Percentiles rank a stretch among this genome's conserved stretches.
Conservation (phyloP, 208 protist genomes). For the Crithidia brevicula region DNA sequence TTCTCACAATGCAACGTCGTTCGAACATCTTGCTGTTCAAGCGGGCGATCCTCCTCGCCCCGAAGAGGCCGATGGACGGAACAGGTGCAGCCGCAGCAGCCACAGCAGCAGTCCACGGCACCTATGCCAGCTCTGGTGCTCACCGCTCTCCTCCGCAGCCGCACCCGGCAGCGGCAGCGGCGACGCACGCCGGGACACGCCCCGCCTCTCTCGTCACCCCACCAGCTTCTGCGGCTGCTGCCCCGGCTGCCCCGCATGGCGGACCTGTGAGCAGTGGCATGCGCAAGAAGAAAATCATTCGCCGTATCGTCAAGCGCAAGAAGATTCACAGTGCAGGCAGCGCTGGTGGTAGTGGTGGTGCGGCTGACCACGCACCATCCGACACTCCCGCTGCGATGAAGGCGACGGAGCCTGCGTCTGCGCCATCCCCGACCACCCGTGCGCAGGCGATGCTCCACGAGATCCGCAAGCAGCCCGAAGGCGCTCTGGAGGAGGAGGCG, state of each 20-base stretch:
- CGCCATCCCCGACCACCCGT: constrained; percentile 3
- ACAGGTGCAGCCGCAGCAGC: background rate
- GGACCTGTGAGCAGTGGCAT: constrained; percentile 2
- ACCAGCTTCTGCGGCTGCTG: background rate
- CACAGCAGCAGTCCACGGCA: background rate
- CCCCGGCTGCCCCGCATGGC: background rate
- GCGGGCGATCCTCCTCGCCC: constrained; percentile 8
- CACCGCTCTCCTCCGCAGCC: constrained; percentile 7
- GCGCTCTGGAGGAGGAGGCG: background rate
- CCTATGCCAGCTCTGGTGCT: too few species aligned
- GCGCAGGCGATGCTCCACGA: constrained; percentile 22
- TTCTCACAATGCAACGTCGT: constrained; percentile 25
- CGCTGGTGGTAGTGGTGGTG: too few species aligned
- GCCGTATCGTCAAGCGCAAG: constrained; percentile 37
- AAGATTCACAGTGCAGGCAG: background rate
- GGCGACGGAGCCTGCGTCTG: too few species aligned
- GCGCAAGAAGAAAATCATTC: constrained; percentile 36
- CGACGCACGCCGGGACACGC: background rate
- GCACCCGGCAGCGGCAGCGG: background rate
- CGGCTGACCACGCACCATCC: too few species aligned
- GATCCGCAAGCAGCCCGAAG: constrained; percentile 34
- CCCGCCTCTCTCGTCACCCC: constrained; percentile 25
- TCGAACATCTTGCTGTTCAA: constrained; percentile 14
- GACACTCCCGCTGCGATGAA: too few species aligned
- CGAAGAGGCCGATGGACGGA: constrained; percentile 21